Conservation (phyloP, 768 basidiomycete genomes). For the Omphalotus guepiniiformis region DNA sequence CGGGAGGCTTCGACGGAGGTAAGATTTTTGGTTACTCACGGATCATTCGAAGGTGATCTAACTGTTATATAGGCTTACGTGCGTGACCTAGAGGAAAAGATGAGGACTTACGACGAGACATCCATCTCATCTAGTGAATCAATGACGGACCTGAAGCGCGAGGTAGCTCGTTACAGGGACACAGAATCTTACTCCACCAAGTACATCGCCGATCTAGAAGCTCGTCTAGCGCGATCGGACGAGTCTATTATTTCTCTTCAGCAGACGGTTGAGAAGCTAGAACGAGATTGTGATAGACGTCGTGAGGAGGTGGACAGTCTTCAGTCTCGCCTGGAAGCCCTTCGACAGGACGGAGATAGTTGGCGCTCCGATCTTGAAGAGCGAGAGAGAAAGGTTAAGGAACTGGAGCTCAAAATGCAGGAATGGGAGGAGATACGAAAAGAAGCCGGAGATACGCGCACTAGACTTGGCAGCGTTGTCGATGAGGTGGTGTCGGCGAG, state of each 20-base stretch:
- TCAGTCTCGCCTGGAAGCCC: slow-evolving; percentile 62
- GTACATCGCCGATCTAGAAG: slow-evolving; percentile 87
- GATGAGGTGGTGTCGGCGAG: slow-evolving; percentile 69
- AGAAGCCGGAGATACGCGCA: slow-evolving; percentile 61
- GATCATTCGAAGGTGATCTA: slow-evolving; percentile 12
- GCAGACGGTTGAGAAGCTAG: slow-evolving; percentile 69
- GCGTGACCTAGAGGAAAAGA: slow-evolving; percentile 87
- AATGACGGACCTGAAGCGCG: slow-evolving; percentile 78
- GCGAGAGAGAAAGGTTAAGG: slow-evolving; percentile 70
- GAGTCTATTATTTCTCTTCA: slow-evolving; percentile 70
- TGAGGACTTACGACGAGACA: slow-evolving; percentile 81
- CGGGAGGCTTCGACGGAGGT: slow-evolving; percentile 92
- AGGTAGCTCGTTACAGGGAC: slow-evolving; percentile 76
- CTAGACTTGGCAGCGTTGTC: slow-evolving; percentile 63
- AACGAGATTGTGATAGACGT: slow-evolving; percentile 71
- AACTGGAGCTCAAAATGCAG: slow-evolving; percentile 73
- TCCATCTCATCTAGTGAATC: slow-evolving; percentile 73
- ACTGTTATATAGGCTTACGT: slow-evolving; percentile 71
- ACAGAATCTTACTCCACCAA: slow-evolving; percentile 63
- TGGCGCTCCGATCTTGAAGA: slow-evolving; percentile 85
- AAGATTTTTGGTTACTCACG: slow-evolving; percentile 18
- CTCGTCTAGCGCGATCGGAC: slow-evolving; percentile 71
- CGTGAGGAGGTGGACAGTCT: slow-evolving; percentile 67
- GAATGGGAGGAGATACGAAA: slow-evolving; percentile 74
- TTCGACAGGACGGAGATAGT: slow-evolving; percentile 71